phyloP scores from a whole-genome alignment of 768 basidiomycete genomes.

The Tulasnella sp. region DNA sequence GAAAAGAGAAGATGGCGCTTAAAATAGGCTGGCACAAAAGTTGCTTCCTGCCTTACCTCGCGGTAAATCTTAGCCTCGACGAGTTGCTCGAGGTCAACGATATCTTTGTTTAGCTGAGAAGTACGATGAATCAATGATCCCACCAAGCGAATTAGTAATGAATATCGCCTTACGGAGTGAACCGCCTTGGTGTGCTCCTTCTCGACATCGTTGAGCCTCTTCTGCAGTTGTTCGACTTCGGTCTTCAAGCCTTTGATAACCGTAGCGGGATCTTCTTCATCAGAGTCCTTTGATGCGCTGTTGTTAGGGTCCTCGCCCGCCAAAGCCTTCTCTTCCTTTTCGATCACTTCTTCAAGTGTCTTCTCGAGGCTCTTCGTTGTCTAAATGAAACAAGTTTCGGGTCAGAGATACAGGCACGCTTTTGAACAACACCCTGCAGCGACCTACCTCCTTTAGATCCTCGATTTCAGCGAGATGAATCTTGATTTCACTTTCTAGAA shows the following conservation, averaged over 20 bases:
- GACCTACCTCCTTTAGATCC: slow-evolving; percentile 64
- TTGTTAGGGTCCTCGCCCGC: slow-evolving; percentile 31
- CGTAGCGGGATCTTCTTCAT: slow-evolving; percentile 42
- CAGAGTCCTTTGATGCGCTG: slow-evolving; percentile 31
- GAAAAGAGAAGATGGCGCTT: not conserved
- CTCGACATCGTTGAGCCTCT: slow-evolving; percentile 63
- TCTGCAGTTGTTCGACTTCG: slow-evolving; percentile 45
- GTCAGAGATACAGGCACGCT: not conserved
- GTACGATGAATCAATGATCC: not conserved
- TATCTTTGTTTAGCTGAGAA: slow-evolving; percentile 83
- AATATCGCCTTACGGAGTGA: slow-evolving; percentile 49
- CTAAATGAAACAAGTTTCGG: slow-evolving; percentile 38
- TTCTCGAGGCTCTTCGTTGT: slow-evolving; percentile 75
- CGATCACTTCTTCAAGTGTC: slow-evolving; percentile 59
- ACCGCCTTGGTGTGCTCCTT: slow-evolving; percentile 67
- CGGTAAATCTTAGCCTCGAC: slow-evolving; percentile 96
- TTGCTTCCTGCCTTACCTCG: slow-evolving; percentile 49
- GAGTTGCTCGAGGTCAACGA: slow-evolving; percentile 84
- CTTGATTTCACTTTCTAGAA: slow-evolving; percentile 74
- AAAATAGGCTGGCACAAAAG: not conserved
- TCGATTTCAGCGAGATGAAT: slow-evolving; percentile 61
- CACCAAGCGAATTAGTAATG: slow-evolving; percentile 32
- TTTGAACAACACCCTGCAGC: not conserved
- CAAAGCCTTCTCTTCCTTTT: slow-evolving; percentile 45
- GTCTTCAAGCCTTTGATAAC: slow-evolving; percentile 39